Evolutionary conservation across 768 basidiomycete species (phyloP), one percentile per base, ranked within the genome.

Genomic region (Suillus paluster): DNA sequence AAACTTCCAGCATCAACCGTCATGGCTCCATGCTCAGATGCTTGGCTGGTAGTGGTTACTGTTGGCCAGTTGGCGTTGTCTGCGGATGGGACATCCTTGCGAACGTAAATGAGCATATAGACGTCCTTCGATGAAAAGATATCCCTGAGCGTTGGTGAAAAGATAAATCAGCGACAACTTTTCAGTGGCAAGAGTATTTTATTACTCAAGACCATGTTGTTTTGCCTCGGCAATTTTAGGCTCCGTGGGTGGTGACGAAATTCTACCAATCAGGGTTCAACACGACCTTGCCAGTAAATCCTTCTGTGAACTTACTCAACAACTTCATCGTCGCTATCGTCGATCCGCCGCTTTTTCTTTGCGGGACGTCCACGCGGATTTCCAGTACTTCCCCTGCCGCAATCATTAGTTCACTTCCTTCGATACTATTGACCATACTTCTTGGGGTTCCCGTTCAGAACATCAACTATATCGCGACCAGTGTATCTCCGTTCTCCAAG

Each of bases 31-130:
- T 45, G 54, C n/a, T 60, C 21, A 4, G 60, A 61, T 64, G 50
- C 44, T 42, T 66, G 57, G 49, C 52, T 39, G 54, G 64, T 57
- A 66, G 68, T 58, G 61, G 62, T 62, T 61, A 64, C 64, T 44
- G 59, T 44, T 49, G 60, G 65, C 63, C 66, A 64, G 65, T 49
- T 30, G 59, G 45, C 21, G 2, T 60, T 59, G 57, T 64, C 63
- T 54, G 64, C 21, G 42, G 59, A 52, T 39, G 50, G 48, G 21
- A 66, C 60, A 33, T 75, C 68, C 65, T 79, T 81, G 12, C 86
- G 84, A 41, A 85, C 83, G 74, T 98, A 99, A 58, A 99, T 88
- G 36, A 98, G 83, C 95, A 98, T 97, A 75, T 99, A 97, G 7
- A 94, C 94, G 67, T 97, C 94, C 75, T 85, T 91, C 2, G 94